These are phyloP conservation scores for Lagenaria siceraria DNA, from an alignment of 306 rosid species.

Conservation along the genomic window DNA sequence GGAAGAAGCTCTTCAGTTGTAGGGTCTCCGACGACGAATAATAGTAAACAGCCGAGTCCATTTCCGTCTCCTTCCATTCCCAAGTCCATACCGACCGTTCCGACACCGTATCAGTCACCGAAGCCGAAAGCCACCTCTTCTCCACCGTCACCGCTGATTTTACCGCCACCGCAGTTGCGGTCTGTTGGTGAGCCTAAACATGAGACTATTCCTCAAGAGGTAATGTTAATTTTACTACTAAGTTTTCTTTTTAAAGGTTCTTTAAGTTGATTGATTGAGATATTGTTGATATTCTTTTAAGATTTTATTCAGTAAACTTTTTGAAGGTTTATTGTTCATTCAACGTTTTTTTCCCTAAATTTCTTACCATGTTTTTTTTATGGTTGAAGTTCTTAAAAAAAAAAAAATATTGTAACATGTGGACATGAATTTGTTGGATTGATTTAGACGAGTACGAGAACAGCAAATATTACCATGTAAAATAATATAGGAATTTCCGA, in stretches of 20 bases:
- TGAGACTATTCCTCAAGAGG: slow-evolving; percentile 18
- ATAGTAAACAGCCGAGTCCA: not conserved
- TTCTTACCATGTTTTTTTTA: not conserved
- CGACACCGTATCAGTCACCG: not conserved
- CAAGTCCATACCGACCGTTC: not conserved
- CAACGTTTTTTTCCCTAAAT: not conserved
- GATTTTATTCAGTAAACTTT: not conserved
- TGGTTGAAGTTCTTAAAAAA: not conserved
- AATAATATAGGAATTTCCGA: too few species aligned
- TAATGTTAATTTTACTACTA: not conserved
- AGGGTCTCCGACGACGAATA: not conserved
- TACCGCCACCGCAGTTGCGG: slow-evolving; percentile 6
- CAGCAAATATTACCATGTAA: too few species aligned
- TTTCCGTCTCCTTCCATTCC: not conserved
- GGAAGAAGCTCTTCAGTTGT: not conserved
- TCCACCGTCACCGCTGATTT: not conserved
- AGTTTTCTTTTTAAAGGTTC: not conserved
- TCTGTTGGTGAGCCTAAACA: not conserved
- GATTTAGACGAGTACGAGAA: too few species aligned
- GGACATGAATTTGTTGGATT: too few species aligned
- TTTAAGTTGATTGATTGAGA: not conserved
- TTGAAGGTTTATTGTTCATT: not conserved
- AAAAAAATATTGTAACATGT: too few species aligned
- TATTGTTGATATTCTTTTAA: not conserved
- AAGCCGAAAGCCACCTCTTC: not conserved